Evolutionary conservation across 2,329 filamentous ascomycete species (phyloP), one percentile per base, ranked within the genome.

Genomic region (Penicillium fuscoglaucum): DNA sequence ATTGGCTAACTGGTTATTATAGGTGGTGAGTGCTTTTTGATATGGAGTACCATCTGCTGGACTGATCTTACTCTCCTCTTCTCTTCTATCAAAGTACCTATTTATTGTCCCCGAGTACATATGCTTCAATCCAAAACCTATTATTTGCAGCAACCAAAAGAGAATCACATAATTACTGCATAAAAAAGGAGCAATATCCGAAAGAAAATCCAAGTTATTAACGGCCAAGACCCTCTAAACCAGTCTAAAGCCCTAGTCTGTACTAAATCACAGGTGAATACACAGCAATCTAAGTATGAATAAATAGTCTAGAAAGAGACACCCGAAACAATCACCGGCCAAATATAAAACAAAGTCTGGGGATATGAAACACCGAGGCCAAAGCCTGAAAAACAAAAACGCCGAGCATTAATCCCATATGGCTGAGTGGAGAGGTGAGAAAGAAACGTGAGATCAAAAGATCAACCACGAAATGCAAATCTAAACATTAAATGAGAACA

Each of bases 1-100:
- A 19, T 52, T 35, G n/a, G 21, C 55, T 57, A 29, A 57, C 17
- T 51, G 21, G 28, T 1, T 39, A 24, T 19, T 15, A 31, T 15
- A 64, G 62, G 52, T 64, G 62, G 62, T 60, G 29, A 57, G 17
- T 26, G 35, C 17, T 28, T 31, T 33, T 26, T 29, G 6, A 19
- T 17, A 7, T 6, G 15, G 31, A 48, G 21, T 48, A 43, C 41
- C 21, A 37, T 53, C 41, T 33, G 17, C 55, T 47, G 33, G 47
- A 12, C 31, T 57, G 40, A 33, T 52, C 17, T n/a, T 29, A n/a
- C 21, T 55, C 33, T 28, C 10, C 37, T 19, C 7, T 39, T 35
- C 7, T 44, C 29, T 37, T 19, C 41, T 19, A 15, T n/a, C 8
- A n/a, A 52, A 21, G 6, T 35, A 35, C 19, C 17, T 44, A 44